phyloP scores from a whole-genome alignment of 768 basidiomycete species.

The Suillus subalutaceus region DNA sequence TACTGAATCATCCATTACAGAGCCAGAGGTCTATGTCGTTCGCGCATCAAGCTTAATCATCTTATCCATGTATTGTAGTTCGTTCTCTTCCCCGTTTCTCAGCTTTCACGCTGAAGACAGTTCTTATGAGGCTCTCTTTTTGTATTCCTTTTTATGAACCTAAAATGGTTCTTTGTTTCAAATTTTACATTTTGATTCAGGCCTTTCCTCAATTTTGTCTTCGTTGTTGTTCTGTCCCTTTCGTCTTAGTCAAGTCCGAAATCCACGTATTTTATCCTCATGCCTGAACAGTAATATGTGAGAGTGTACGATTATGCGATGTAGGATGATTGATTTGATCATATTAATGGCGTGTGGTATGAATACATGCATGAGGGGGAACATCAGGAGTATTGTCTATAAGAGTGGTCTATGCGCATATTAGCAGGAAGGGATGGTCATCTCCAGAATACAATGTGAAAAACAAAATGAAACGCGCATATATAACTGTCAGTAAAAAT shows the following conservation, averaged over 20 bases:
- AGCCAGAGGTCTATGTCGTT: conserved; percentile 3
- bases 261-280: conserved; percentile 1
- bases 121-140: conserved; percentile 20
- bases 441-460: neutral
- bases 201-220: neutral
- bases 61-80: conserved; percentile 7
- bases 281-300: conserved; percentile 6
- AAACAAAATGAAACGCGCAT: neutral
- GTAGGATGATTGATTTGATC: conserved; percentile 4
- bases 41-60: conserved; percentile 13
- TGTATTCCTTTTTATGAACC: conserved; percentile 37
- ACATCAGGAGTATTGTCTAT: neutral
- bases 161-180: conserved; percentile 16
- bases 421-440: neutral
- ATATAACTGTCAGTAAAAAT: neutral
- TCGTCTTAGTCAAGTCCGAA: conserved; percentile 6
- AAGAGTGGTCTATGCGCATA: neutral
- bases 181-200: conserved; percentile 9
- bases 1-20: neutral
- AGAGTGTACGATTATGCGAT: conserved; percentile 2
- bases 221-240: neutral
- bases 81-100: neutral
- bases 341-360: conserved; percentile 4
- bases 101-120: conserved; percentile 17
- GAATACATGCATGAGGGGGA: neutral